Evolutionary conservation across 208 protist species (phyloP), one percentile per base, ranked within the genome.

Genomic region (Porcisia deanei): DNA sequence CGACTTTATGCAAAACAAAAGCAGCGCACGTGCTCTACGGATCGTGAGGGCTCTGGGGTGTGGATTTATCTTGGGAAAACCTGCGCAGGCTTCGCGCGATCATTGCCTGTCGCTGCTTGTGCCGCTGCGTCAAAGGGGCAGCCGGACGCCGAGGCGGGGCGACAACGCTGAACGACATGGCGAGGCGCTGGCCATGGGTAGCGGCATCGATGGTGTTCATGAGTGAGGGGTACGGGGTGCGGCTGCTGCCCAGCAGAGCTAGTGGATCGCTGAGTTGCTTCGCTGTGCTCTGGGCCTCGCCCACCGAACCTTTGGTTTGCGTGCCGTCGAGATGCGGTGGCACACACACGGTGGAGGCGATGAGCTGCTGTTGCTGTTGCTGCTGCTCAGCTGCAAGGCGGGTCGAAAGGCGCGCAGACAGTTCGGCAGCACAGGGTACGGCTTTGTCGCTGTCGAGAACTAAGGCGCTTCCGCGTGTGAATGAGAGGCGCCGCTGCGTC

Each of bases 71-170:
- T 16, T 57, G 57, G 12, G 85, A 82, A 12, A 84, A 52, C 59
- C 79, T 77, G 14, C 84, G 84, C 25, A 90, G 71, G 54, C 86
- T 90, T 71, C 84, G 81, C 12, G 73, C 68, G 20, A 90, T 85
- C 86, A 90, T 90, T 68, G 47, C 68, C 39, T 82, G 75, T 45
- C 81, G 80, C 66, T 88, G 85, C 52, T 79, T 59, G 39, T 71
- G 66, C 8, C 79, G 80, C 72, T 86, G 41, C 70, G 81, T 77
- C 71, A 87, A 63, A 18, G 72, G 54, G 20, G 58, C 47, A n/a
- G 39, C 20, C 1, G 71, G 66, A n/a, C 69, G 68, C n/a, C 47
- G 64, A 12, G 80, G 74, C 3, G 73, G 61, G 14, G 63, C 25
- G 7, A 53, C 43, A 1, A 75, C 63, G 25, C 20, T 52, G 45